Evolutionary conservation across 495 filamentous ascomycete species (phyloP).

Genomic region (Aspergillus incahuasiensis): DNA sequence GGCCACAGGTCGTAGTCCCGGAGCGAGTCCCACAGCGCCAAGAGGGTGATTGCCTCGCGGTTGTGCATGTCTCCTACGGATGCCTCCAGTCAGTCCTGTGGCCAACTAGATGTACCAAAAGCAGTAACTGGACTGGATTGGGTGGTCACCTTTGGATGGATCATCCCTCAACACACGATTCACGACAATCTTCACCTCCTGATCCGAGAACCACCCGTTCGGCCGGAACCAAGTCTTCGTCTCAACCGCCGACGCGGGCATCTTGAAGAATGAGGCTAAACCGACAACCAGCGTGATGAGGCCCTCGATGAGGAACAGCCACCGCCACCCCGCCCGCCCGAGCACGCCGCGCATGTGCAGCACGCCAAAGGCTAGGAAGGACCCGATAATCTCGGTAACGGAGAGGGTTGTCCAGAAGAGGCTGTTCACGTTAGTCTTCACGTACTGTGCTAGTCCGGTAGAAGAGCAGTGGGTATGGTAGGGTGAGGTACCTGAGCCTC

Average conservation of each 20-base stretch:
- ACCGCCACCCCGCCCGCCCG: conserved; percentile 29
- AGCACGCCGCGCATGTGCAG: conserved; percentile 36
- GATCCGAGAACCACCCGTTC: conserved; percentile 58
- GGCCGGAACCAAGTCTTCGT: conserved; percentile 52
- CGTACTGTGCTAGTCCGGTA: conserved; percentile 29
- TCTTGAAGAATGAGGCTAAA: conserved; percentile 47
- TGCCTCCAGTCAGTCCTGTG: too few species aligned
- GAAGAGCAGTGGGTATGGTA: too few species aligned
- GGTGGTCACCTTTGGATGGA: conserved; percentile 48
- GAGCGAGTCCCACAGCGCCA: conserved; percentile 39
- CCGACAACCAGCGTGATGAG: conserved; percentile 51
- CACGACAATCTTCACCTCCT: conserved; percentile 55
- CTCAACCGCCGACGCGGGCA: conserved; percentile 50
- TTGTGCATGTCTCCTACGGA: conserved; percentile 49
- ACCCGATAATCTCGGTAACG: conserved; percentile 40
- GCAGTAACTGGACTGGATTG: too few species aligned
- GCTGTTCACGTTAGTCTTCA: conserved; percentile 12
- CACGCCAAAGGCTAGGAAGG: conserved; percentile 42
- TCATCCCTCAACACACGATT: conserved; percentile 61
- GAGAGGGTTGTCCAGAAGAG: conserved; percentile 62
- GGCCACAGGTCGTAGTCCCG: conserved; percentile 56
- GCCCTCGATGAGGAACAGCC: conserved; percentile 53
- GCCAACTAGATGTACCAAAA: too few species aligned
- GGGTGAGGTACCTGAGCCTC: conserved; percentile 41
- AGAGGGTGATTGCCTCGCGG: conserved; percentile 42